Evolutionary conservation across 805 yeast genomes (phyloP).

Genomic region (Kregervanrija fluxuum): DNA sequence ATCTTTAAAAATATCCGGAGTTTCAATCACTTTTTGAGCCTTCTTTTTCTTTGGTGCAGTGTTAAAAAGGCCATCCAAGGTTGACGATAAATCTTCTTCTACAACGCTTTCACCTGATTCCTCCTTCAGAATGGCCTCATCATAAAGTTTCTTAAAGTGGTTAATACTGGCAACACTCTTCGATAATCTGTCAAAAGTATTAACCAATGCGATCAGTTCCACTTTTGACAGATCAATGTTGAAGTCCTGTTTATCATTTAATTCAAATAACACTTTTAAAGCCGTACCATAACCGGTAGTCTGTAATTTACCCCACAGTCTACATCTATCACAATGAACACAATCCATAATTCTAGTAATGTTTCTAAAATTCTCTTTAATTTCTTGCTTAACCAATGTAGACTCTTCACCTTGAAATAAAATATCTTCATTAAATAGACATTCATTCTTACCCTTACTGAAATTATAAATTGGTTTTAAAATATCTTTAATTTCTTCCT

Average conservation of each 20-base stretch:
- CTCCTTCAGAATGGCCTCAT: constrained; percentile 22
- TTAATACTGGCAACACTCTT: constrained; percentile 73
- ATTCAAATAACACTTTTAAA: constrained; percentile 79
- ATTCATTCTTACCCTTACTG: constrained; percentile 15
- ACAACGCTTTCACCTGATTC: constrained; percentile 15
- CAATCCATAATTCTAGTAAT: constrained; percentile 95
- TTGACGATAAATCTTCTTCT: not conserved
- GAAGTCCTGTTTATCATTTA: constrained; percentile 39
- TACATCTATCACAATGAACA: constrained; percentile 96
- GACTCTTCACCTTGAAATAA: constrained; percentile 39
- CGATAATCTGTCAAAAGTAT: constrained; percentile 88
- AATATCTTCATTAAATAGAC: constrained; percentile 38
- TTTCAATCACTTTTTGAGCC: constrained; percentile 3
- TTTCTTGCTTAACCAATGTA: constrained; percentile 71
- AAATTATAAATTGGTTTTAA: constrained; percentile 22
- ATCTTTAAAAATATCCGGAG: constrained; percentile 17
- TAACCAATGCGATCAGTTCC: constrained; percentile 84
- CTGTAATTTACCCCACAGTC: constrained; percentile 97
- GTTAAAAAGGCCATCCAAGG: not conserved
- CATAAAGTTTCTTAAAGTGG: constrained; percentile 56
- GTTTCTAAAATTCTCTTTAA: constrained; percentile 77
- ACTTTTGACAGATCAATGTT: constrained; percentile 48
- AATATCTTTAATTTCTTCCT: constrained; percentile 26
- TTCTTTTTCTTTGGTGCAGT: not conserved
- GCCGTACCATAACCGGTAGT: constrained; percentile 98